A percentile compares a stretch with the other conserved stretches of the same genome.
phyloP scores from a whole-genome alignment of 768 basidiomycete genomes.

The Chalciporus sphaerocephalus region DNA sequence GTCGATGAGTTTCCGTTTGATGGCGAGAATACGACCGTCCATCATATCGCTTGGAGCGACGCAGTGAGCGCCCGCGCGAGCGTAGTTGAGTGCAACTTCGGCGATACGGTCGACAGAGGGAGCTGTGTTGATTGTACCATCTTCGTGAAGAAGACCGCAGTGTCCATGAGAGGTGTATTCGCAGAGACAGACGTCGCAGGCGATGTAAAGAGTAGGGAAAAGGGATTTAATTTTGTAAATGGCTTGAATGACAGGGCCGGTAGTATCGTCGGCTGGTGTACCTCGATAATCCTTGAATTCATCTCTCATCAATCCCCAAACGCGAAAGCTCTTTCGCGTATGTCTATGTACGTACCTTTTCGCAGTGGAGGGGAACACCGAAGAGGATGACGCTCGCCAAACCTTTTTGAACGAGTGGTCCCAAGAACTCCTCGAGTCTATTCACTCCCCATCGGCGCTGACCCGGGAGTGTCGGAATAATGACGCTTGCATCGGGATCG shows the following conservation, averaged over 20 bases:
- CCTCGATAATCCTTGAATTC: slow-evolving; percentile 67
- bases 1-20: slow-evolving; percentile 83
- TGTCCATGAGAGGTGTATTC: slow-evolving; percentile 99
- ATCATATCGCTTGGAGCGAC: slow-evolving; percentile 99
- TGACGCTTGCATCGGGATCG: slow-evolving; percentile 78
- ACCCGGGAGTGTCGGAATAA: slow-evolving; percentile 74
- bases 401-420: slow-evolving; percentile 85
- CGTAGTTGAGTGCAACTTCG: slow-evolving; percentile 88
- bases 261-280: slow-evolving; percentile 82
- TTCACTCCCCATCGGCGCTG: slow-evolving; percentile 96
- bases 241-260: slow-evolving; percentile 93
- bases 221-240: slow-evolving; percentile 70
- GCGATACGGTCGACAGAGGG: slow-evolving; percentile 87
- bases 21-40: slow-evolving; percentile 89
- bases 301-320: background rate
- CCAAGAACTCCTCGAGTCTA: slow-evolving; percentile 80
- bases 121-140: slow-evolving; percentile 72
- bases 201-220: slow-evolving; percentile 85
- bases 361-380: slow-evolving; percentile 79
- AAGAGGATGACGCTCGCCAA: slow-evolving; percentile 91
- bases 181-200: slow-evolving; percentile 97
- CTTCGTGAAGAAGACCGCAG: slow-evolving; percentile 74
- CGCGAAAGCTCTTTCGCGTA: background rate
- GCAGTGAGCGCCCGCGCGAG: slow-evolving; percentile 92
- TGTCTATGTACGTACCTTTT: slow-evolving; percentile 55